These are phyloP conservation scores for Penicillium janthinellum DNA, from an alignment of 2,329 filamentous ascomycete species.

Conservation along the genomic window DNA sequence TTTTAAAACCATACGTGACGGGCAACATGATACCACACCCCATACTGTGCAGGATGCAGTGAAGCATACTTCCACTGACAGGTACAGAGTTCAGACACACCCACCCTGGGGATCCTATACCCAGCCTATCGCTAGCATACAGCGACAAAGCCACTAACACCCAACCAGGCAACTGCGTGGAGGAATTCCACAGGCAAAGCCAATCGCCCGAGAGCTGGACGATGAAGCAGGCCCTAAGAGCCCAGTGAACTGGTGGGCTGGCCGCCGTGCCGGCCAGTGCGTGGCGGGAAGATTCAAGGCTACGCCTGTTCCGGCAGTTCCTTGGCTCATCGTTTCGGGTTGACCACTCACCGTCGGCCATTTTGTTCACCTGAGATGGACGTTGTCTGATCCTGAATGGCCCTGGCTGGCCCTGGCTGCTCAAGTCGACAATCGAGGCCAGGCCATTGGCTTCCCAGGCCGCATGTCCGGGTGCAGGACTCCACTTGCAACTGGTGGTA, in stretches of 20 bases:
- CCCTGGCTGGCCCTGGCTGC: background rate
- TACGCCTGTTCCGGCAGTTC: conserved; percentile 24
- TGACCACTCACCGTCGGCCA: background rate
- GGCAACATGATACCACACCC: background rate
- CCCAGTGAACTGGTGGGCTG: background rate
- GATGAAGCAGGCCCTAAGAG: conserved; percentile 16
- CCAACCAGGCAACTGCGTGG: conserved; percentile 13
- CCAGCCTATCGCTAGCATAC: conserved; percentile 12
- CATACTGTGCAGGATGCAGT: background rate
- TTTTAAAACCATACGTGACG: background rate
- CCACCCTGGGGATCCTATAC: background rate
- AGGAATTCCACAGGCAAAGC: background rate
- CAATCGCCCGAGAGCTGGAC: background rate
- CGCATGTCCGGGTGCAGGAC: background rate
- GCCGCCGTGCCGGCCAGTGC: conserved; percentile 16
- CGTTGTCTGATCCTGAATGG: conserved; percentile 8
- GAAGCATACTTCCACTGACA: background rate
- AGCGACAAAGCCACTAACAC: conserved; percentile 15
- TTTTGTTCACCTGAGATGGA: conserved; percentile 6
- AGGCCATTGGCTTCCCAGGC: conserved; percentile 12
- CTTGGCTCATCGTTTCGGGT: conserved; percentile 9
- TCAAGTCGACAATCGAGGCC: conserved; percentile 15
- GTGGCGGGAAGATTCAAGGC: conserved; percentile 24
- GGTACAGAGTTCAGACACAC: background rate
- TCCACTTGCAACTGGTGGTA: background rate